Evolutionary conservation across 768 basidiomycete genomes (phyloP).

Genomic region (Suillus discolor): DNA sequence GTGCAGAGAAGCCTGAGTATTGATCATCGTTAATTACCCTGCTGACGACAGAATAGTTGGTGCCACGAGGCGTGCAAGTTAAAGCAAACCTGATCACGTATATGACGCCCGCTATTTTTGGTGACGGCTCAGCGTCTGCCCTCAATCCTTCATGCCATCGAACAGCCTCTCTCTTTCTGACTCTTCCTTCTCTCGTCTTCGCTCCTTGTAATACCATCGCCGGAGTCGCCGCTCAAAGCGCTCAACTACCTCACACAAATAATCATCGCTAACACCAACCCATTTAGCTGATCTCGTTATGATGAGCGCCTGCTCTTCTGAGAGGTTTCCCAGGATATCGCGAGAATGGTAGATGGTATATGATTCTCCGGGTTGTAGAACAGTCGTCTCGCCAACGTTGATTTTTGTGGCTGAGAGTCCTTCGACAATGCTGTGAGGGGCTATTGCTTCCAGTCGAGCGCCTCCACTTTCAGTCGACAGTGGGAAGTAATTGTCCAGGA

Average conservation of each 20-base stretch:
- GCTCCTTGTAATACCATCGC: conserved; percentile 46
- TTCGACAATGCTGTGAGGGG: neutral
- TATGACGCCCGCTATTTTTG: neutral
- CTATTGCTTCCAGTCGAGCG: neutral
- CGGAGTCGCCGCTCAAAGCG: conserved; percentile 64
- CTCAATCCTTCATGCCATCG: neutral
- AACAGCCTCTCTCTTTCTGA: conserved; percentile 1
- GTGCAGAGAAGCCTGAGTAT: neutral
- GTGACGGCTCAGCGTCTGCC: neutral
- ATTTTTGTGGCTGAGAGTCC: conserved; percentile 15
- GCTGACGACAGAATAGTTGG: neutral
- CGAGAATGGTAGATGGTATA: conserved; percentile 66
- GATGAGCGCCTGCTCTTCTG: conserved; percentile 52
- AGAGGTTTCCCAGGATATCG: conserved; percentile 65
- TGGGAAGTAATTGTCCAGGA: conserved; percentile 47
- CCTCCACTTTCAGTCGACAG: conserved; percentile 17
- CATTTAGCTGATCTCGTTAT: conserved; percentile 54
- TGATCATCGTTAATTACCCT: neutral
- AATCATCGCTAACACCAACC: conserved; percentile 55
- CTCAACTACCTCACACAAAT: conserved; percentile 60
- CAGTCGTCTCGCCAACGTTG: conserved; percentile 5
- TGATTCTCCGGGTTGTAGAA: conserved; percentile 56
- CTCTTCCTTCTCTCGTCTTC: conserved; percentile 22
- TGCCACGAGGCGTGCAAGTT: neutral
- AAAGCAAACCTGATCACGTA: neutral